Evolutionary conservation across 1,284 basidiomycete genomes (phyloP).

Genomic region (Hymenochaete sp.): DNA sequence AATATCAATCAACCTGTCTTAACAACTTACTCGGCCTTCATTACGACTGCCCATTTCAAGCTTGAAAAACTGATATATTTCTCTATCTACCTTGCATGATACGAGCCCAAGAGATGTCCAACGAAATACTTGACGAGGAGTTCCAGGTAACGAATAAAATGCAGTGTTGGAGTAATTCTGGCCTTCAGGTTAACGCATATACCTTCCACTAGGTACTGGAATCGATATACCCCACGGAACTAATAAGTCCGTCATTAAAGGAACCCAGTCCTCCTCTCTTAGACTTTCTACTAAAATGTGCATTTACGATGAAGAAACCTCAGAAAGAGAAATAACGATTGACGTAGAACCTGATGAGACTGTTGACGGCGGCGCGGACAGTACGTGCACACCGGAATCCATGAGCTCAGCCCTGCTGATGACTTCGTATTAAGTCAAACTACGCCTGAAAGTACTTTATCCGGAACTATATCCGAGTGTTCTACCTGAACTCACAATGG

Average conservation of each 20-base stretch:
- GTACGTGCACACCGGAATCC: conserved; percentile 33
- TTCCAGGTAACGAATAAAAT: conserved; percentile 70
- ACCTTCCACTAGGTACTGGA: conserved; percentile 87
- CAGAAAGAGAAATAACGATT: conserved; percentile 76
- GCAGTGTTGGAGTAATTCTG: no score
- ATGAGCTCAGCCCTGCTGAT: conserved; percentile 10
- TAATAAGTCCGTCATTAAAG: conserved; percentile 85
- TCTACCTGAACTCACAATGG: conserved; percentile 68
- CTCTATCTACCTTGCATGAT: background rate
- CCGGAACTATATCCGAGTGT: conserved; percentile 65
- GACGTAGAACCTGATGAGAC: conserved; percentile 83
- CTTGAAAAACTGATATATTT: no score
- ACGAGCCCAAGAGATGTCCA: conserved; percentile 20
- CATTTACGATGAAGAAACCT: conserved; percentile 85
- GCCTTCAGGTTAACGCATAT: no score
- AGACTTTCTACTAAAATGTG: no score
- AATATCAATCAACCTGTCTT: no score
- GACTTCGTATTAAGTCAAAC: conserved; percentile 48
- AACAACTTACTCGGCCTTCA: no score
- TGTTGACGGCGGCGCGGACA: conserved; percentile 47
- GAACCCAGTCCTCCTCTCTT: no score
- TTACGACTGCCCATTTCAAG: no score
- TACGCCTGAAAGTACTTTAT: conserved; percentile 67
- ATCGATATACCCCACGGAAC: conserved; percentile 91
- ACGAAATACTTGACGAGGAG: conserved; percentile 59